Percentiles rank a stretch among this genome's conserved stretches.
Evolutionary conservation across 495 filamentous ascomycete species (phyloP).

Genomic region (Neurospora sp.): DNA sequence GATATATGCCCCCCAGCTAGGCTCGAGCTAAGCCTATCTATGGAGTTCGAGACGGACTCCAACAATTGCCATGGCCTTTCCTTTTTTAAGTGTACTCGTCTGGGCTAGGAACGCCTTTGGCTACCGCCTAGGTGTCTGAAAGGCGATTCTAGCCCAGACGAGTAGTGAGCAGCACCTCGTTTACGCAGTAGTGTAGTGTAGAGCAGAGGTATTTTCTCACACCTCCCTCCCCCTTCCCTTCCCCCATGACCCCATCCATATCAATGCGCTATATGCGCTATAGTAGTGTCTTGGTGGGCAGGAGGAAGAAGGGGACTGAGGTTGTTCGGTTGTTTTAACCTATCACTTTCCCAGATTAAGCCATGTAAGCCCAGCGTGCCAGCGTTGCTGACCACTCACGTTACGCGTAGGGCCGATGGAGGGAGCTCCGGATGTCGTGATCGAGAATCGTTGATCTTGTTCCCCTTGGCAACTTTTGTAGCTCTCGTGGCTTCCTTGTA

Average conservation of each 20-base stretch:
- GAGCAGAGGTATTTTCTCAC: neutral
- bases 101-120: no score
- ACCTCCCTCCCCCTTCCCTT: neutral
- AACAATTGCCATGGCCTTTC: neutral
- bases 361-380: neutral
- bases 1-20: neutral
- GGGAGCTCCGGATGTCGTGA: neutral
- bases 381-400: neutral
- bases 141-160: no score
- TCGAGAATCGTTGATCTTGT: neutral
- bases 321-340: neutral
- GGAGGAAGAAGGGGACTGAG: neutral
- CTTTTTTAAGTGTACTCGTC: no score
- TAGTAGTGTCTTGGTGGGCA: neutral
- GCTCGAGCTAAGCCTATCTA: neutral
- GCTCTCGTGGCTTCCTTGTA: neutral
- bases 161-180: neutral
- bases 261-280: neutral
- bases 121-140: no score
- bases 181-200: neutral
- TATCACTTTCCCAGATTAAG: neutral
- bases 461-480: neutral
- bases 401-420: neutral
- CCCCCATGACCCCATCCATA: neutral
- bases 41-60: neutral